Evolutionary conservation across 164 flowering plant species (phyloP).

Genomic region (Dillenia turbinata): DNA sequence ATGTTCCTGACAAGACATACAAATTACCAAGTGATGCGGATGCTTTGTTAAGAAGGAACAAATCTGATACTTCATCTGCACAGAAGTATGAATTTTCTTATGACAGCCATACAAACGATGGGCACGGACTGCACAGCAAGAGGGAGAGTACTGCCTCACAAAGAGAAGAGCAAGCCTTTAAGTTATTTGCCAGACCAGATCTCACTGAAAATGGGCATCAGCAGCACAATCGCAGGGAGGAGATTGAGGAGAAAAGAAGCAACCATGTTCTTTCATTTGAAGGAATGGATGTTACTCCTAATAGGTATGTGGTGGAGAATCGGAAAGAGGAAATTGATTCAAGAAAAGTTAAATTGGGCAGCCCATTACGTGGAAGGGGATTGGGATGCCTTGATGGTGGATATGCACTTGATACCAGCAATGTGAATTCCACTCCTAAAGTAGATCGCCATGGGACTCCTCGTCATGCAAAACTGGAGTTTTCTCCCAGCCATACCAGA

Average conservation of each 20-base stretch:
- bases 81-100: too few species aligned
- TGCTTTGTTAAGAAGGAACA: too few species aligned
- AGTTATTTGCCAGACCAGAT: conserved; percentile 18
- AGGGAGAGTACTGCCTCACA: conserved; percentile 14
- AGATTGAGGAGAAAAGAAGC: neutral
- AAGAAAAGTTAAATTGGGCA: conserved; percentile 14
- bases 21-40: too few species aligned
- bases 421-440: conserved; percentile 14
- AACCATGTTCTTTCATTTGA: conserved; percentile 3
- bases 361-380: conserved; percentile 26
- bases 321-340: conserved; percentile 17
- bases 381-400: conserved; percentile 20
- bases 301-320: conserved; percentile 7
- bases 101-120: neutral
- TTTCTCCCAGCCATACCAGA: conserved; percentile 8
- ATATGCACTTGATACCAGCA: conserved; percentile 13
- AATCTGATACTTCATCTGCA: too few species aligned
- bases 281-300: conserved; percentile 13
- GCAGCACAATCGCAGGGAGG: conserved; percentile 16
- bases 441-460: conserved; percentile 15
- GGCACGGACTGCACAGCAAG: conserved; percentile 7
- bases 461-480: conserved; percentile 14
- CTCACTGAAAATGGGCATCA: conserved; percentile 6
- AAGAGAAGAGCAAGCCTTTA: conserved; percentile 14
- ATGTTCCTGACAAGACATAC: too few species aligned